phyloP scores from a whole-genome alignment of 208 protist species.

The Acanthamoeba royreba region DNA sequence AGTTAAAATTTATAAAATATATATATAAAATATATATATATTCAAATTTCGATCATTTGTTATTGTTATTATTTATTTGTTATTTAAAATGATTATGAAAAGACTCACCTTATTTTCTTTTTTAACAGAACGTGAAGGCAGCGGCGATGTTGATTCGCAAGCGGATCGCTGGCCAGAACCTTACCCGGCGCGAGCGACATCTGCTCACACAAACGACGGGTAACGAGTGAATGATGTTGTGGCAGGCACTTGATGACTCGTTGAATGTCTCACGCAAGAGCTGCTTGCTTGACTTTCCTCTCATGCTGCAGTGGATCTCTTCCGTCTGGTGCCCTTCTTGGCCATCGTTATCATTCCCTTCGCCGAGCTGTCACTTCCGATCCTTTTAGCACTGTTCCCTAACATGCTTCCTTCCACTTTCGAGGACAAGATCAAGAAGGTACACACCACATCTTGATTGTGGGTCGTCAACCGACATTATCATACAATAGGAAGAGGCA shows the following conservation, averaged over 20 bases:
- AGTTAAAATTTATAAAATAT: too few relatives aligned
- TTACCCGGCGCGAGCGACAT: neutral
- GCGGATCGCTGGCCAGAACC: neutral
- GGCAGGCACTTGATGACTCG: too few relatives aligned
- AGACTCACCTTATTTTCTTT: too few relatives aligned
- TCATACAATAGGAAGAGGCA: slow-evolving; percentile 55
- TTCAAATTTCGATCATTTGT: too few relatives aligned
- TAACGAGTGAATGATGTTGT: too few relatives aligned
- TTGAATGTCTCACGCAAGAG: too few relatives aligned
- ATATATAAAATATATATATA: too few relatives aligned
- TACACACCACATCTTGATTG: neutral
- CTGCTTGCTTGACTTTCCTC: too few relatives aligned
- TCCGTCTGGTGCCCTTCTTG: slow-evolving; percentile 94
- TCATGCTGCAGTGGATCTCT: slow-evolving; percentile 89
- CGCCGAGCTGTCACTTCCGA: slow-evolving; percentile 92
- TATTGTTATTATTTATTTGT: too few relatives aligned
- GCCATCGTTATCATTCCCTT: slow-evolving; percentile 96
- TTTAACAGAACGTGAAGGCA: neutral
- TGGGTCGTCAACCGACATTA: too few relatives aligned
- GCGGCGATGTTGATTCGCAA: neutral
- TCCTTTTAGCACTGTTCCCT: slow-evolving; percentile 95
- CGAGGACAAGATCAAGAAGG: slow-evolving; percentile 73
- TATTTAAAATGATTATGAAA: too few relatives aligned
- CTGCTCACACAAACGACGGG: neutral
- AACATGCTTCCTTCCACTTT: slow-evolving; percentile 95